Base-by-base conservation (phyloP, 2,329 filamentous ascomycete species). In the Botrytis fabae region DNA sequence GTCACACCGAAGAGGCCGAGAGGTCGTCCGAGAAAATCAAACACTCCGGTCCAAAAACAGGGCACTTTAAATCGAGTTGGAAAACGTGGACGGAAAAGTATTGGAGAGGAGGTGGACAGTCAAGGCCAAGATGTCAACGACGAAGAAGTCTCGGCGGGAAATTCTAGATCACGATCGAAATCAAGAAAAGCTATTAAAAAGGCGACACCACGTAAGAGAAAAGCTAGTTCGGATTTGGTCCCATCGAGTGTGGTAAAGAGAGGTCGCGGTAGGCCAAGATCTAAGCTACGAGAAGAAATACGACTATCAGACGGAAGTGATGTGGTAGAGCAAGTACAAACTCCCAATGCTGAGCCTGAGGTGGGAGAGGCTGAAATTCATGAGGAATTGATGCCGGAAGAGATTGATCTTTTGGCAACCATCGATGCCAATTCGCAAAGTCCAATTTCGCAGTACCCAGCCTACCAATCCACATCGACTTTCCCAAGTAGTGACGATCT, bases 1-100 rank as follows among this genome's bases (percentile, higher is more conserved):
- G 79, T 80, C 42, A 83, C 83, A 0, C 83, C 84, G 1, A 82
- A 82, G 75, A 81, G 79, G 76, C 80, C 80, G 63, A 81, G 82
- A 78, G 83, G 83, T 32, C 80, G 84, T 61, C 83, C 83, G 48
- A 81, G 82, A 63, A 85, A 85, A 75, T 83, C 84, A 40, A 77
- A 78, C 57, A 81, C 81, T 75, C 80, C 81, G 46, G 82, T 73
- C 8, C 80, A 79, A 61, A 79, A 77, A 63, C 75, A 73, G 8
- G 63, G 73, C 46, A 80, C 80, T 42, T 78, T 77, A 12, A 74
- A 63, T 18, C 75, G 74, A 32, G 79, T 76, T 61, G 60, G 51
- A 3, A 74, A 75, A 71, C 57, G 77, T 75, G 73, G 73, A 62
- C 77, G 77, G 72, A 78, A 77, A 61, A 78, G 79, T 35, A 73